These are phyloP conservation scores for Lipomyces yamadae DNA, from an alignment of 805 yeast species.

Conservation along the genomic window DNA sequence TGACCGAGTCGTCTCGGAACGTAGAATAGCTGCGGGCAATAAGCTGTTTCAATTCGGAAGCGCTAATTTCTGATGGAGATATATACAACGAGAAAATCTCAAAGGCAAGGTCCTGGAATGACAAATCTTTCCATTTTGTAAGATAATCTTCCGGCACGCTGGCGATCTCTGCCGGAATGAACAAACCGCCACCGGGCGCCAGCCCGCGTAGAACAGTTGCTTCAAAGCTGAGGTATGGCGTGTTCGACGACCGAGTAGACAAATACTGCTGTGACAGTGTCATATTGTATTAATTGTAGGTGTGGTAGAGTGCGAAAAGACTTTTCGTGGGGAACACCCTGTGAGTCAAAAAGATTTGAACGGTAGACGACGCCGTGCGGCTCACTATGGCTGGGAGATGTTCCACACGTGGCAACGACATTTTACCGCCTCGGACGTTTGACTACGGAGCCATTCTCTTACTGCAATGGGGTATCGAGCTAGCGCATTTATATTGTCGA, in stretches of 20 bases:
- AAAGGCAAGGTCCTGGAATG: constrained; percentile 86
- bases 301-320: neutral
- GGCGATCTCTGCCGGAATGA: constrained; percentile 85
- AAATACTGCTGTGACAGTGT: constrained; percentile 41
- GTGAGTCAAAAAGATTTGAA: neutral
- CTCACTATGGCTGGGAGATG: neutral
- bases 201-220: constrained; percentile 65
- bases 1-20: constrained; percentile 83
- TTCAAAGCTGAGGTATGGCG: constrained; percentile 46
- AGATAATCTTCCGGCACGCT: constrained; percentile 61
- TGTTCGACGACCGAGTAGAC: constrained; percentile 49
- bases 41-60: constrained; percentile 65
- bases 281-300: neutral
- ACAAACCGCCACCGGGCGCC: constrained; percentile 96
- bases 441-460: no score
- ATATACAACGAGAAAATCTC: constrained; percentile 83
- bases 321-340: neutral
- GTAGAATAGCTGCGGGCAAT: constrained; percentile 81
- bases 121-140: constrained; percentile 68
- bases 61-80: constrained; percentile 70
- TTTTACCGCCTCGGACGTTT: no score
- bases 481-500: no score
- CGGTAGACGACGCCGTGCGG: neutral
- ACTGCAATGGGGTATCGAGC: no score
- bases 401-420: neutral